Evolutionary conservation across 352 stramenopile species (phyloP).

Genomic region (Phytophthora multivora): DNA sequence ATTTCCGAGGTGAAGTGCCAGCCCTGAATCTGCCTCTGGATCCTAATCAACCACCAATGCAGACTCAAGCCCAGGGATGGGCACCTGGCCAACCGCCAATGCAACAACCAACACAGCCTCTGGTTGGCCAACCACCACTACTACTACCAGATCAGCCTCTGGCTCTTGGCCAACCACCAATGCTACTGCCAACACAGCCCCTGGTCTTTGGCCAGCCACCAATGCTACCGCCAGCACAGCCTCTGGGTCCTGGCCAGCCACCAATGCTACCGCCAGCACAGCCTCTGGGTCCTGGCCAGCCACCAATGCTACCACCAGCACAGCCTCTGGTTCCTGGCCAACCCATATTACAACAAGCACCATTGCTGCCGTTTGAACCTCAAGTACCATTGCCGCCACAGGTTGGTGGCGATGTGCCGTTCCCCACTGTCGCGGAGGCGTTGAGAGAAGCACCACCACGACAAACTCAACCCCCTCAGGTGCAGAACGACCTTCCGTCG

Average conservation of each 20-base stretch:
- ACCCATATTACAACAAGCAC: conserved; percentile 3
- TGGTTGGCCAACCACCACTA: background rate
- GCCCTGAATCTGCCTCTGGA: too few relatives aligned
- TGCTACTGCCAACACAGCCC: conserved; percentile 9
- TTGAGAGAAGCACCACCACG: conserved; percentile 33
- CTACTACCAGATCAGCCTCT: conserved; percentile 6
- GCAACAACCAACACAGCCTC: background rate
- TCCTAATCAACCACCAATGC: too few relatives aligned
- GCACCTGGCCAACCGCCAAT: background rate
- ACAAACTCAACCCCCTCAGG: conserved; percentile 53
- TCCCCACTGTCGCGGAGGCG: conserved; percentile 26
- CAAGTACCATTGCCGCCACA: conserved; percentile 10
- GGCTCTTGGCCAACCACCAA: conserved; percentile 1
- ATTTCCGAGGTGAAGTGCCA: conserved; percentile 3
- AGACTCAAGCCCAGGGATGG: too few relatives aligned
- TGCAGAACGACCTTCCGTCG: conserved; percentile 49
- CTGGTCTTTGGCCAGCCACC: conserved; percentile 2
- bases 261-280: conserved; percentile 4
- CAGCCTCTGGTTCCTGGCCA: background rate
- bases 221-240: conserved; percentile 1
- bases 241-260: background rate
- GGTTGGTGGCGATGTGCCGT: conserved; percentile 8
- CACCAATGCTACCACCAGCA: conserved; percentile 1
- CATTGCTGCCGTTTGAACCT: conserved; percentile 2
- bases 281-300: background rate